Conservation (phyloP, 345 rosid genomes). For the Lepidium africanum region DNA sequence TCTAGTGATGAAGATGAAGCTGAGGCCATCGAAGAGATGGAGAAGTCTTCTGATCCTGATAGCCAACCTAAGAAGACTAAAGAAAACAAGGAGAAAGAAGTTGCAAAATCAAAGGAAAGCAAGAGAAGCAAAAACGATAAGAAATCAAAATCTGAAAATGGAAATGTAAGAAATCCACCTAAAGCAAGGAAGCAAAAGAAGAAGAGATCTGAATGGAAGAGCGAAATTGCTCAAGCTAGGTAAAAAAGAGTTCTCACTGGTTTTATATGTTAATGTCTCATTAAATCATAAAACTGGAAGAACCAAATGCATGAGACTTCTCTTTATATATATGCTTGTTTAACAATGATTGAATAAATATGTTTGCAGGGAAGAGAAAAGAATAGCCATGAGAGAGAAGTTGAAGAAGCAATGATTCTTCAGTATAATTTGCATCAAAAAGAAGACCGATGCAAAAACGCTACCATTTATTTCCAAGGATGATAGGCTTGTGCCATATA, state of each 20-base stretch:
- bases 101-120: slow-evolving; percentile 5
- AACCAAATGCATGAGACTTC: neutral
- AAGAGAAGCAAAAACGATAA: neutral
- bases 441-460: neutral
- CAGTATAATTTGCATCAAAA: neutral
- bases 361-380: slow-evolving; percentile 70
- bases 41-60: neutral
- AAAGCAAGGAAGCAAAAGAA: slow-evolving; percentile 37
- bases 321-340: neutral
- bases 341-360: neutral
- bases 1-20: slow-evolving; percentile 14
- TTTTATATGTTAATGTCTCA: neutral
- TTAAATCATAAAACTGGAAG: neutral
- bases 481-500: slow-evolving; percentile 1
- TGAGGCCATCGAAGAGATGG: slow-evolving; percentile 8
- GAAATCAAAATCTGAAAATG: slow-evolving; percentile 16
- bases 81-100: slow-evolving; percentile 11
- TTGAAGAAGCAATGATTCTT: slow-evolving; percentile 16
- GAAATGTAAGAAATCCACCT: slow-evolving; percentile 14
- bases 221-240: slow-evolving; percentile 65
- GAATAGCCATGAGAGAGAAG: slow-evolving; percentile 41
- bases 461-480: neutral
- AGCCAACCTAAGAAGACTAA: slow-evolving; percentile 2
- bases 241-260: neutral
- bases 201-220: slow-evolving; percentile 44